phyloP scores from a whole-genome alignment of 2,329 filamentous ascomycete genomes.

The Botrytis galanthina region DNA sequence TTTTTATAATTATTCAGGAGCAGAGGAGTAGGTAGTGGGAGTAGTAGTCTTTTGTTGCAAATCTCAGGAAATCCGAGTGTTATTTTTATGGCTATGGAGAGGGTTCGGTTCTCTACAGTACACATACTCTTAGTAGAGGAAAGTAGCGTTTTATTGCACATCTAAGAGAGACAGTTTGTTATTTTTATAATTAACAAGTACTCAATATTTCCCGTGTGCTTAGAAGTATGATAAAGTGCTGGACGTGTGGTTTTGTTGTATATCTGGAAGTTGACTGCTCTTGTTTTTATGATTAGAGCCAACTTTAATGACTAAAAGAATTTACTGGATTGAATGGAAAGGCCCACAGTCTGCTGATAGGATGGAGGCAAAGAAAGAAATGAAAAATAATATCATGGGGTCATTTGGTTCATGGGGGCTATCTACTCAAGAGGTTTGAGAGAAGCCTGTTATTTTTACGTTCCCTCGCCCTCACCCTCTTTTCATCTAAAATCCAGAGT shows the following conservation, averaged over 20 bases:
- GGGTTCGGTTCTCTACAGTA: too few relatives aligned
- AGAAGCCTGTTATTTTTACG: not conserved
- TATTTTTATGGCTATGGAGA: not conserved
- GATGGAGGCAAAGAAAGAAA: too few relatives aligned
- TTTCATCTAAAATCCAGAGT: rapidly evolving
- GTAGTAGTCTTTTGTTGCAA: not conserved
- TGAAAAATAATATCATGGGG: too few relatives aligned
- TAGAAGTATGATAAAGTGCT: not conserved
- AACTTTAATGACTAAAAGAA: too few relatives aligned
- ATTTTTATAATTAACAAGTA: not conserved
- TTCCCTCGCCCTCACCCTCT: not conserved
- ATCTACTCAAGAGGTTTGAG: not conserved
- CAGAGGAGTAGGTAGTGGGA: too few relatives aligned
- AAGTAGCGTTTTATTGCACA: not conserved
- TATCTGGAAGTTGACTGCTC: not conserved
- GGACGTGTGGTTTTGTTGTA: not conserved
- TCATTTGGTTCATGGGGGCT: not conserved
- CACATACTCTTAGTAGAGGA: not conserved
- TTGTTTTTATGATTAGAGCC: too few relatives aligned
- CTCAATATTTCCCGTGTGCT: not conserved
- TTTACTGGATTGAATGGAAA: too few relatives aligned
- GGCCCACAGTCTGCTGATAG: too few relatives aligned
- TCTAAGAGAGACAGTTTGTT: not conserved
- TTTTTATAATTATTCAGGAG: too few relatives aligned
- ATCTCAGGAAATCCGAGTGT: not conserved